These are phyloP conservation scores for Tetraselmis striata DNA, from an alignment of 139 green algal genomes.

Conservation along the genomic window DNA sequence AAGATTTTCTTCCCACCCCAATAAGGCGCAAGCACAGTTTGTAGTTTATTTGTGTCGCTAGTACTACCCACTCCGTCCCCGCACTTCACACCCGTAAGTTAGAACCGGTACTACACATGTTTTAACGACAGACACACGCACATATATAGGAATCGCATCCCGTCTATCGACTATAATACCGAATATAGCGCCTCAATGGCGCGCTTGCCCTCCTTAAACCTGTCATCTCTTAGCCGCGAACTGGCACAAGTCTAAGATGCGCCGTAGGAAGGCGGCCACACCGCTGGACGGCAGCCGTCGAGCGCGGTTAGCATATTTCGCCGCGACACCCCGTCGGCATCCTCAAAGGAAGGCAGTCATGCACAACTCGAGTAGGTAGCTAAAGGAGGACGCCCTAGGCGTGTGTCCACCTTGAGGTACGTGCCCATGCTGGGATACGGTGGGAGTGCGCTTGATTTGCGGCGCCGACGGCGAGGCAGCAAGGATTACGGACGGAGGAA, in stretches of 20 bases:
- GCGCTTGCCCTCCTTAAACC: not conserved
- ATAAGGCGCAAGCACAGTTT: not conserved
- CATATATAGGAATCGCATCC: not conserved
- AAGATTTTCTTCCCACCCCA: not conserved
- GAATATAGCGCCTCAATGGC: not conserved
- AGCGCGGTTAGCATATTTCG: not conserved
- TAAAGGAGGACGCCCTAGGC: too few relatives aligned
- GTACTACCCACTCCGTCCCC: not conserved
- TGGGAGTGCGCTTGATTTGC: too few relatives aligned
- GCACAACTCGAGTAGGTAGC: too few relatives aligned
- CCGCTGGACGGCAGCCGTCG: not conserved
- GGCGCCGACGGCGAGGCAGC: too few relatives aligned
- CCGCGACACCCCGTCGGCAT: not conserved
- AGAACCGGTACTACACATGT: not conserved
- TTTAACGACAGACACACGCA: not conserved
- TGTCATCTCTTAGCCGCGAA: not conserved
- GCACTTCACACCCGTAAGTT: not conserved
- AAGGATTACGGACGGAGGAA: too few relatives aligned
- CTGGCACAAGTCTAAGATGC: not conserved
- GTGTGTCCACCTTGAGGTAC: too few relatives aligned
- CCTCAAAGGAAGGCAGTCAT: too few relatives aligned
- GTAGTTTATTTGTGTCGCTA: not conserved
- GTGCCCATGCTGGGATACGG: too few relatives aligned
- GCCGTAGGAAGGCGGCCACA: not conserved
- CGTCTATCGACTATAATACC: not conserved